phyloP scores from a whole-genome alignment of 2,329 filamentous ascomycete species.

The Ceratocystis smalleyi region DNA sequence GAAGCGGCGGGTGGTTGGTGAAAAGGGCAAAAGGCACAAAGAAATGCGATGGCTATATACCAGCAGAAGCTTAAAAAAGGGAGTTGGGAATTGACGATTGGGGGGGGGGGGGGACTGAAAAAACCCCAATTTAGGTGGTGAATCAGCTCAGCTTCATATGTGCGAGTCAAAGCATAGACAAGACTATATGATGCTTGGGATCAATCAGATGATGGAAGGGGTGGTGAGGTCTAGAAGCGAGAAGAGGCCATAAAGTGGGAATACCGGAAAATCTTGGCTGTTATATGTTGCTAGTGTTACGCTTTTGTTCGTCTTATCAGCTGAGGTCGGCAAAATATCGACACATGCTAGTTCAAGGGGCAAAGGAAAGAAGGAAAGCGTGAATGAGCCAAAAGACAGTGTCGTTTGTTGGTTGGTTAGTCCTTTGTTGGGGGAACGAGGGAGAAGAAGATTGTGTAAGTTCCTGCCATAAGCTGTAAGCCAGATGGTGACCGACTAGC shows the following conservation, averaged over 20 bases:
- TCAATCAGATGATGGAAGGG: background rate
- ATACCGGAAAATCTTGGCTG: background rate
- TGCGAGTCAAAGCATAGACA: background rate
- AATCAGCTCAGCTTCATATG: background rate
- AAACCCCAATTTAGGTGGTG: background rate
- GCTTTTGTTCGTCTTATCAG: background rate
- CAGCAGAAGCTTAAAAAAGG: background rate
- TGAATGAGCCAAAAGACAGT: background rate
- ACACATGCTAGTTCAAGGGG: background rate
- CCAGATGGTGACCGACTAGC: background rate
- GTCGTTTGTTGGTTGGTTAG: background rate
- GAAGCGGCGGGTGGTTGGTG: background rate
- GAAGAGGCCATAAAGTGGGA: background rate
- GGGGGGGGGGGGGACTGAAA: background rate
- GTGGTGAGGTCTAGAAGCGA: background rate
- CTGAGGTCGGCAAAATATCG: constrained; percentile 1
- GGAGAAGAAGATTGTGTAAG: background rate
- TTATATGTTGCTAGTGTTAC: background rate
- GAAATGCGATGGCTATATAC: background rate
- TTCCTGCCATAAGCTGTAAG: background rate
- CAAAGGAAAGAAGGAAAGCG: background rate
- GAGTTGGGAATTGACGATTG: background rate
- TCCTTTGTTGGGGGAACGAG: constrained; percentile 3
- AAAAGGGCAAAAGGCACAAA: background rate
- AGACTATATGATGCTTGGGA: background rate